These are phyloP conservation scores for Epichloe gansuensis DNA, from an alignment of 2,329 filamentous ascomycete species.

Conservation along the genomic window DNA sequence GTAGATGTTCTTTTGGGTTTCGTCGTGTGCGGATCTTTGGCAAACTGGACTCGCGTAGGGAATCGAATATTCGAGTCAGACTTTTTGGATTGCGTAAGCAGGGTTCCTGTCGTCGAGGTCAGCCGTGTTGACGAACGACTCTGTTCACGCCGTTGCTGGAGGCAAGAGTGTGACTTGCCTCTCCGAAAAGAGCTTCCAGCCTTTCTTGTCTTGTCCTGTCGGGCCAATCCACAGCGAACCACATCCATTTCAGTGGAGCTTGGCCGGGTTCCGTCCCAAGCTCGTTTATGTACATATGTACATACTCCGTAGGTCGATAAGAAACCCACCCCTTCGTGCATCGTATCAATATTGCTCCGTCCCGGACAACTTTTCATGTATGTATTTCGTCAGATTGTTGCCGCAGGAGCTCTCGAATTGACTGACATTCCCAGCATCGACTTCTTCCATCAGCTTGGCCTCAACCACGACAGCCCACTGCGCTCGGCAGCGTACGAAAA, in stretches of 20 bases:
- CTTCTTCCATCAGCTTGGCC: background rate
- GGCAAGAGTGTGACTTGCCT: background rate
- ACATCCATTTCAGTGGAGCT: constrained; percentile 1
- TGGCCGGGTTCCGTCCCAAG: background rate
- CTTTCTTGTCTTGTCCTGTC: background rate
- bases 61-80: background rate
- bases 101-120: background rate
- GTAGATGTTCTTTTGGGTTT: background rate
- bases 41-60: background rate
- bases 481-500: constrained; percentile 5
- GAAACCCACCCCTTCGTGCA: background rate
- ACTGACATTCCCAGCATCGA: too few species aligned
- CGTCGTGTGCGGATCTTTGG: background rate
- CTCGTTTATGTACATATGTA: too few species aligned
- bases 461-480: background rate
- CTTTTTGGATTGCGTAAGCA: too few species aligned
- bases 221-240: background rate
- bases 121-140: background rate
- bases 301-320: too few species aligned
- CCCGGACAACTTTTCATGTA: constrained; percentile 2
- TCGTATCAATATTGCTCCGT: constrained; percentile 21
- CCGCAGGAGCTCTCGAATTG: background rate
- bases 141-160: background rate
- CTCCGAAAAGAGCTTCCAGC: background rate
- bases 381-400: background rate